Base-by-base conservation (phyloP, 2,329 filamentous ascomycete species). In the Fusarium nygamai region DNA sequence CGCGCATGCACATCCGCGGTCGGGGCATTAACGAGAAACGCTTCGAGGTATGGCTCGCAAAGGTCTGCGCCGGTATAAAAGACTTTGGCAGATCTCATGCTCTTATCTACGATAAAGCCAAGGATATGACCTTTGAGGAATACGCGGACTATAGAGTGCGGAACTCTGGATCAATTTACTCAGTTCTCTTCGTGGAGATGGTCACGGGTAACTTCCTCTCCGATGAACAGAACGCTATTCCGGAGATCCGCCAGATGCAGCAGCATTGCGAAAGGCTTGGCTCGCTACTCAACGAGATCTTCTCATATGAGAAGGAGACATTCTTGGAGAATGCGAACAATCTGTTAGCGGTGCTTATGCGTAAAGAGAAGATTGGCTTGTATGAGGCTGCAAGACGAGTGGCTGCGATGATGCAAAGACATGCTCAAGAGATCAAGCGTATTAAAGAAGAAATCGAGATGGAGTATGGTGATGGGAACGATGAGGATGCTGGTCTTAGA, bases 221-320 rank as follows among this genome's bases (percentile, higher is more conserved):
- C 0, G 2, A n/a, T 0, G 16, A 31, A 6, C 51, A 31, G 3
- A 56, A 41, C 4, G 4, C 24, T 12, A 5, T 39, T 1, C 11
- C 34, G 2, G 20, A 2, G 2, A 56, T 41, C 4, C 8, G 20
- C 2, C 20, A 56, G 20, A 41, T 41, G 5, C 36, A 56, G 27
- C 27, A 41, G 5, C 53, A 41, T 6, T 14, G 11, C 16, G 53
- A 41, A 8, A 56, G 14, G 11, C 11, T 56, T 5, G 36, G 53
- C 6, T 56, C 27, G 0, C 4, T 56, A 1, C 27, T 56, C 0
- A 56, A 41, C 5, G 53, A 56, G 27, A 31, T 56, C 3, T 56
- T 56, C 36, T 41, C 27, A 24, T 56, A 24, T n/a, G 36, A 56
- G 36, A 56, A 56, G 1, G 36, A 56, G 8, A 56, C 53, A 0